These are phyloP conservation scores for Fragaria ananassa DNA, from an alignment of 306 rosid species.

Conservation along the genomic window DNA sequence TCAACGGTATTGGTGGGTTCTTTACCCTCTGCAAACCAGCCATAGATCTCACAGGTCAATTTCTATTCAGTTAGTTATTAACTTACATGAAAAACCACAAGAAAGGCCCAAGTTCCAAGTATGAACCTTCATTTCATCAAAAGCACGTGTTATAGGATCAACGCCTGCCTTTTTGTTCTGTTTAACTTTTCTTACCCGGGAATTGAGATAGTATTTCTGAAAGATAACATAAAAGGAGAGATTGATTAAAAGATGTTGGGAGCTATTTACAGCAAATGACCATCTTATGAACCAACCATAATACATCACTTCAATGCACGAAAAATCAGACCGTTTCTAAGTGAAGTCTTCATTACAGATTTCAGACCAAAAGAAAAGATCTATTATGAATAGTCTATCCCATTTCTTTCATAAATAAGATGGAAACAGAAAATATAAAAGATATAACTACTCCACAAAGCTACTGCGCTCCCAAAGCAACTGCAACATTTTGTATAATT, in stretches of 20 bases:
- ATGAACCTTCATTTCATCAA: conserved; percentile 86
- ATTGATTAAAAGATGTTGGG: conserved; percentile 6
- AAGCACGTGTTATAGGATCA: conserved; percentile 89
- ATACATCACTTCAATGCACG: background rate
- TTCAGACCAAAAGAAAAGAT: background rate
- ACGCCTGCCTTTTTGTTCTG: conserved; percentile 61
- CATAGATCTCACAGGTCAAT: conserved; percentile 29
- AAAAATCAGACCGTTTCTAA: background rate
- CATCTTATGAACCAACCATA: background rate
- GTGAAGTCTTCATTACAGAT: background rate
- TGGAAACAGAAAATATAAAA: background rate
- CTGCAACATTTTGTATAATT: conserved; percentile 22
- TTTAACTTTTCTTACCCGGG: conserved; percentile 41
- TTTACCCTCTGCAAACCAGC: conserved; percentile 83
- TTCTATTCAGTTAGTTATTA: conserved; percentile 9
- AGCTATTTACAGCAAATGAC: background rate
- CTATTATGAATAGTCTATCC: background rate
- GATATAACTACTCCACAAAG: background rate
- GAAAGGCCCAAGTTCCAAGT: conserved; percentile 12
- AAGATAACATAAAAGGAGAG: conserved; percentile 26
- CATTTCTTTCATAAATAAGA: background rate
- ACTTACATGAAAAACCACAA: conserved; percentile 7
- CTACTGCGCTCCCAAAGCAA: conserved; percentile 7
- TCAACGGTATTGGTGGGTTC: conserved; percentile 91
- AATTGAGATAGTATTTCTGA: conserved; percentile 60